A percentile compares a stretch with the other conserved stretches of the same genome.
These are phyloP conservation scores for Verticillium nubilum DNA, from an alignment of 2,329 filamentous ascomycete species.

Conservation along the genomic window DNA sequence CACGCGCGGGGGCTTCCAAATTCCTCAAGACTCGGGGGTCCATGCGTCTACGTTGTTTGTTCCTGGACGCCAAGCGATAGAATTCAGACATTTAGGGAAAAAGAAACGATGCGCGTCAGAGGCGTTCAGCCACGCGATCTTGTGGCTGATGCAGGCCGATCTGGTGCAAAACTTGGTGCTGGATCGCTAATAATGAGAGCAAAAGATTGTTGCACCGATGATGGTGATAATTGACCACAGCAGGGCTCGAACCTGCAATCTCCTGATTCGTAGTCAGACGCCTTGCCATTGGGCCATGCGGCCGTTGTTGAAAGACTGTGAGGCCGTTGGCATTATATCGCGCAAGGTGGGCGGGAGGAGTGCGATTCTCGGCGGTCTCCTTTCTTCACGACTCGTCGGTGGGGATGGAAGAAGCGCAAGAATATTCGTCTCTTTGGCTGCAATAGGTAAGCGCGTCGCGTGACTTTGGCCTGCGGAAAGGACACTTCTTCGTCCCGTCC, in stretches of 20 bases:
- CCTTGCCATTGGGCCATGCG: constrained; percentile 33
- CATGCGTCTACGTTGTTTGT: not conserved
- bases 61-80: not conserved
- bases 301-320: not conserved
- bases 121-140: not conserved
- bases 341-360: not conserved
- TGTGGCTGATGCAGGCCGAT: not conserved
- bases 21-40: not conserved
- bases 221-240: constrained; percentile 10
- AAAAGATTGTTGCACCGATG: not conserved
- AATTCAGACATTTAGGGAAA: not conserved
- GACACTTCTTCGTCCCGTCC: not conserved
- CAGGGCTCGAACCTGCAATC: constrained; percentile 19
- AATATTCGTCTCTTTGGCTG: not conserved
- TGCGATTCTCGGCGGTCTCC: not conserved
- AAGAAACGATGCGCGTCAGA: not conserved
- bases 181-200: not conserved
- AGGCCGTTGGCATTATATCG: not conserved
- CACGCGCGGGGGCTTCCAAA: not conserved
- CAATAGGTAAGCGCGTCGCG: not conserved
- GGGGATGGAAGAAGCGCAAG: not conserved
- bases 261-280: constrained; percentile 34
- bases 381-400: not conserved
- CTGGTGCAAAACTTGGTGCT: too few relatives aligned
- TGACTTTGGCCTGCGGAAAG: not conserved